A percentile compares a stretch with the other conserved stretches of the same genome.
Evolutionary conservation across 225 moss, liverwort and hornwort species (phyloP).

Genomic region (Bryum argenteum): DNA sequence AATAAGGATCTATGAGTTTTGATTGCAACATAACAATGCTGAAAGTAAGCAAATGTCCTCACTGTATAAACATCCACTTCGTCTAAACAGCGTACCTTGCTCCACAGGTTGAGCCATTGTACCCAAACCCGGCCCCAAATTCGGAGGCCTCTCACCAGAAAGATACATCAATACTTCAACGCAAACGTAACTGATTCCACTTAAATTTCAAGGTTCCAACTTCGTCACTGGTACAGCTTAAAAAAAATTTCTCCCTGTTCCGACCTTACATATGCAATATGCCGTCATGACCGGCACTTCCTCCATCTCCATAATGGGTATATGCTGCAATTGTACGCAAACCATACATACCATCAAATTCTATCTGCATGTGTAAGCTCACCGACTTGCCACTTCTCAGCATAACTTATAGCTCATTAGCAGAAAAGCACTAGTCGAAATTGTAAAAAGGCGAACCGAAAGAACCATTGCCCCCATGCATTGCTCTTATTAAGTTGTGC

Average conservation of each 20-base stretch:
- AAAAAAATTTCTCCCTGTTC: slow-evolving; percentile 27
- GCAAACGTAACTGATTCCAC: slow-evolving; percentile 18
- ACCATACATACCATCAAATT: slow-evolving; percentile 19
- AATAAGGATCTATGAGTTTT: slow-evolving; percentile 5
- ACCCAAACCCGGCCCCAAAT: slow-evolving; percentile 32
- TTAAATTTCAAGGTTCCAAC: slow-evolving; percentile 22
- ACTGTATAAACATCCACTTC: neutral
- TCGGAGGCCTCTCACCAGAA: slow-evolving; percentile 39
- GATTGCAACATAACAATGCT: neutral
- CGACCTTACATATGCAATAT: slow-evolving; percentile 22
- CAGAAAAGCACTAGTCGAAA: slow-evolving; percentile 1
- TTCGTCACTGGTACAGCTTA: slow-evolving; percentile 30
- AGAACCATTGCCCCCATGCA: neutral
- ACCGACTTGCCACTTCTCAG: neutral
- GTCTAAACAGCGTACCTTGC: slow-evolving; percentile 40
- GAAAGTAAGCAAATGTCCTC: neutral
- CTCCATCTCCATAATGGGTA: slow-evolving; percentile 50
- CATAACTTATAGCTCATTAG: neutral
- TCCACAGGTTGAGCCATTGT: slow-evolving; percentile 53
- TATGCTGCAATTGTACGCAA: slow-evolving; percentile 31
- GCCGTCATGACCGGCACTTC: slow-evolving; percentile 34
- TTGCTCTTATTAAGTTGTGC: neutral
- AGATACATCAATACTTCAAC: slow-evolving; percentile 36
- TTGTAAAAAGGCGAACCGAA: neutral
- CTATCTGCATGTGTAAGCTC: slow-evolving; percentile 11